Evolutionary conservation across 495 filamentous ascomycete genomes (phyloP), one percentile per base, ranked within the genome.

Genomic region (Talaromyces thailandensis): DNA sequence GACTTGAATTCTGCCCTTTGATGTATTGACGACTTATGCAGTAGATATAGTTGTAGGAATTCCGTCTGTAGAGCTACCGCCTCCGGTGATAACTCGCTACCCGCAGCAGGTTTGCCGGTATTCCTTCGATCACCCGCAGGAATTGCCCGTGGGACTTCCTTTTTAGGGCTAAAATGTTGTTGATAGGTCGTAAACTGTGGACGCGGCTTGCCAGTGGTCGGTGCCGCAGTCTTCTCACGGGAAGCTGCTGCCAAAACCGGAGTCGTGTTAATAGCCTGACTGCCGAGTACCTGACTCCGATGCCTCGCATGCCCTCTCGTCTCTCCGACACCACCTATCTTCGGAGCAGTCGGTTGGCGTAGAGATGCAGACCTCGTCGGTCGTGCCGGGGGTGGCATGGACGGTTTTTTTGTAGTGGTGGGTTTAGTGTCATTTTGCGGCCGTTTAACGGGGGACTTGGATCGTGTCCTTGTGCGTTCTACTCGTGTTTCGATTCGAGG

Each of bases 31-130:
- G 70, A 69, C 9, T 77, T 79, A 73, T 90, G 88, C 12, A 92
- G 74, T 9, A 93, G 75, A 67, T 85, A 84, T 5, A 93, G 74
- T 67, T 91, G 88, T 24, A 92, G 74, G 23, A 94, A 78, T 66
- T 92, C 88, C 0, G 86, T 84, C 67, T 92, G 89, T 29, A 90
- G 67, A 23, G 81, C 77, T 43, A 81, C 77, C 5, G 81, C 82
- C 67, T 89, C 87, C 56, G 84, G 82, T 72, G 70, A 74, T 1
- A 71, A 70, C 40, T 74, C 60, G 16, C 65, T 56, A 29, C 62
- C 51, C 7, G 24, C 24, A 26, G 53, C 28, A 64, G 59, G 21
- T 16, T 51, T 61, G 43, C 21, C 12, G 24, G 52, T n/a, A 37
- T 16, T 53, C 14, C 16, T 32, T 35, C 55, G 64, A 11, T 45